Base-by-base conservation (phyloP, 1,139 yeast species). In the Hyphopichia khmerensis region DNA sequence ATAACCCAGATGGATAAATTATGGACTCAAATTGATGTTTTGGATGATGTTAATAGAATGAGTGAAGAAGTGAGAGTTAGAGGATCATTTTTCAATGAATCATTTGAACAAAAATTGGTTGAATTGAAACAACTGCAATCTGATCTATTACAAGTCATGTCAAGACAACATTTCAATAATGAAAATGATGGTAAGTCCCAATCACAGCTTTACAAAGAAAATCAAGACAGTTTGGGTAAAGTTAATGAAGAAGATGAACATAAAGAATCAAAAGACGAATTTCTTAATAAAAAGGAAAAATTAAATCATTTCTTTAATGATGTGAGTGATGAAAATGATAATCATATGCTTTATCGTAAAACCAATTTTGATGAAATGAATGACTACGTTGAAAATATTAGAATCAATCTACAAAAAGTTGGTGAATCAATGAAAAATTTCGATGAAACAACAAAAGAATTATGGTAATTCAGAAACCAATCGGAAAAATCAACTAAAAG, bases 21-120 rank as follows among this genome's bases (percentile, higher is more conserved):
- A 40, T 90, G 96, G 96, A 84, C 95, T 3, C 95, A 89, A 55
- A 84, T 90, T 38, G 96, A 87, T 55, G 87, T 87, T 1, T 69
- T 91, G 47, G 93, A 88, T 51, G 96, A 88, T 51, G 95, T 90
- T 3, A 78, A 79, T 43, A 71, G 70, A 43, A 76, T 86, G 76
- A 82, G 90, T 0, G 66, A 65, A 15, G 80, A 82, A 41, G 80
- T 81, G 1, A 66, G 70, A 37, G 53, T 65, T 26, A 73, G 71
- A 45, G 79, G 79, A 35, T 78, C 82, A 16, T 84, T 81, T 59
- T 86, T 88, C 56, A 85, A 84, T 39, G 71, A 72, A 3, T 69
- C 74, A 33, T 87, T 86, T 55, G 77, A 79, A 33, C 65, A 67
- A 8, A 82, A 84, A 33, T 62, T 90, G 46, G 65, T 64, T 21